These are phyloP conservation scores for Oryza nivara DNA, from an alignment of 176 grass and related monocot species.

Conservation along the genomic window DNA sequence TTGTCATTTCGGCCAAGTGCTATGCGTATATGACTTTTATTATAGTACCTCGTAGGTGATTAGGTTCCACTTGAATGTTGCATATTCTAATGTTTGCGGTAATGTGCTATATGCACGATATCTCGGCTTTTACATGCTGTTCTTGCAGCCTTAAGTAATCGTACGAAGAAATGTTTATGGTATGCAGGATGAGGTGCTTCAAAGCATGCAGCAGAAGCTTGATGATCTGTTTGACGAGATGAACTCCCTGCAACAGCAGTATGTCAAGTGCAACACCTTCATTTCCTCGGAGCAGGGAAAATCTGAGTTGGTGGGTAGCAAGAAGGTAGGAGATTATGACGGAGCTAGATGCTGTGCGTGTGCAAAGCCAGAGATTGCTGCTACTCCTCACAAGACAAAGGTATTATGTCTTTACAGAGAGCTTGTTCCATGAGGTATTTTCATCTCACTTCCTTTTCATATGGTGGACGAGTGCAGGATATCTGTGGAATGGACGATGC, in stretches of 20 bases:
- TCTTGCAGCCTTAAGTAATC: constrained; percentile 3
- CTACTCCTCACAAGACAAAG: constrained; percentile 48
- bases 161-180: background rate
- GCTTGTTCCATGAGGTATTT: background rate
- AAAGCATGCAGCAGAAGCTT: constrained; percentile 90
- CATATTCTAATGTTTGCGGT: background rate
- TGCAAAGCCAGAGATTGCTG: background rate
- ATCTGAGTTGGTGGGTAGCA: background rate
- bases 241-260: constrained; percentile 59
- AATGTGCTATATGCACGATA: background rate
- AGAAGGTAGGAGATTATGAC: constrained; percentile 35
- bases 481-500: constrained; percentile 29
- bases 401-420: constrained; percentile 24
- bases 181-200: constrained; percentile 71
- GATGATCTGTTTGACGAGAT: constrained; percentile 72
- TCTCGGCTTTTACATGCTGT: background rate
- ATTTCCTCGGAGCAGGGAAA: constrained; percentile 37
- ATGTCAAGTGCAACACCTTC: constrained; percentile 42
- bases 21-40: background rate
- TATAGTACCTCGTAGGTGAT: background rate
- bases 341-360: constrained; percentile 29
- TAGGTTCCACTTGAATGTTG: constrained; percentile 1
- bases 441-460: background rate
- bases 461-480: constrained; percentile 41
- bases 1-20: background rate